Conservation (phyloP, 768 basidiomycete genomes). For the Phanerochaete sordida region DNA sequence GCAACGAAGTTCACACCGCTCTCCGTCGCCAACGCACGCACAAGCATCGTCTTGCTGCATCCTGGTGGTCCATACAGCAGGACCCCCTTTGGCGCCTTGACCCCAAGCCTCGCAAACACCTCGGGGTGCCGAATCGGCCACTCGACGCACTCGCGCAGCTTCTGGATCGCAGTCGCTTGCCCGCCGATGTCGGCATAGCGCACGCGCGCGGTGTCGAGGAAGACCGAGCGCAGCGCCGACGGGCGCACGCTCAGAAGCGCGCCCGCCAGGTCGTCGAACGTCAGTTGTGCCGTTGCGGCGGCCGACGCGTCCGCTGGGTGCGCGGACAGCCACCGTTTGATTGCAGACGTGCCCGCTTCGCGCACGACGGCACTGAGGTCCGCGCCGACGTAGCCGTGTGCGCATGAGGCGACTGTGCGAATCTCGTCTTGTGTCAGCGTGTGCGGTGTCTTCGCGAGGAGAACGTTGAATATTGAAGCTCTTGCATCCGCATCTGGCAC, state of each 20-base stretch:
- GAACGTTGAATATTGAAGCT: constrained; percentile 79
- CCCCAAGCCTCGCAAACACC: constrained; percentile 83
- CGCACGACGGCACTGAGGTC: constrained; percentile 91
- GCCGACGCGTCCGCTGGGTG: constrained; percentile 12
- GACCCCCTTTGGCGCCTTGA: constrained; percentile 84
- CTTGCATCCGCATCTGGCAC: constrained; percentile 87
- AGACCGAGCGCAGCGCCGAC: constrained; percentile 91
- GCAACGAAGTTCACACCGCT: constrained; percentile 95
- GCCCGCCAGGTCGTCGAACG: constrained; percentile 62
- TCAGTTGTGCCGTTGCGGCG: constrained; percentile 28
- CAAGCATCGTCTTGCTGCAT: constrained; percentile 95
- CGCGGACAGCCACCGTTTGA: constrained; percentile 69
- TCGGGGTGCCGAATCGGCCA: constrained; percentile 92
- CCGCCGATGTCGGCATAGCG: constrained; percentile 90
- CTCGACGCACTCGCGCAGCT: constrained; percentile 87
- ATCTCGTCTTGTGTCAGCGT: constrained; percentile 59
- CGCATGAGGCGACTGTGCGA: constrained; percentile 61
- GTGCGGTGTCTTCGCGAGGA: constrained; percentile 81
- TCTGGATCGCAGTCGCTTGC: constrained; percentile 75
- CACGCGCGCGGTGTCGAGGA: constrained; percentile 81
- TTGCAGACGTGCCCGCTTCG: constrained; percentile 88
- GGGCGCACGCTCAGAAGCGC: constrained; percentile 82
- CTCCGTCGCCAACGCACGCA: constrained; percentile 88
- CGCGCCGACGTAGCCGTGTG: constrained; percentile 97
- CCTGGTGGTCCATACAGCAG: constrained; percentile 94